Conservation (phyloP, 2,329 filamentous ascomycete genomes). For the Colletotrichum shisoi region DNA sequence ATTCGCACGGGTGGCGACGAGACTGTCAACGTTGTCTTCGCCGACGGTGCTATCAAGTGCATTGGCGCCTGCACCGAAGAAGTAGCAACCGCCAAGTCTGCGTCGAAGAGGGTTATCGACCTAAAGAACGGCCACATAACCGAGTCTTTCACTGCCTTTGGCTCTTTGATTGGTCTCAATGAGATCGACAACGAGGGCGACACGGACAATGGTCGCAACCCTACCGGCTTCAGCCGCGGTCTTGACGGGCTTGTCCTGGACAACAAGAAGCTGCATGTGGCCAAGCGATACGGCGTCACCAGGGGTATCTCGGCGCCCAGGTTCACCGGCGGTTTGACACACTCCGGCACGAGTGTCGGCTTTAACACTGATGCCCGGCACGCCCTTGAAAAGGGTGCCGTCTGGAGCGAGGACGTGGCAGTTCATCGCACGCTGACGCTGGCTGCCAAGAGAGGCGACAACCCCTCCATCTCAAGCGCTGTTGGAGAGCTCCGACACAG, state of each 20-base stretch:
- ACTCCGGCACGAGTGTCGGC: conserved; percentile 66
- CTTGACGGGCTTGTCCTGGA: conserved; percentile 64
- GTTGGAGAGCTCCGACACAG: conserved; percentile 62
- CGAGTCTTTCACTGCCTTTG: conserved; percentile 67
- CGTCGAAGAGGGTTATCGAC: conserved; percentile 52
- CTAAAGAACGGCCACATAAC: conserved; percentile 69
- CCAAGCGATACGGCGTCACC: conserved; percentile 65
- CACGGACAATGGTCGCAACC: conserved; percentile 61
- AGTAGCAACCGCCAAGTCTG: conserved; percentile 49
- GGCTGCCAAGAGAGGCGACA: conserved; percentile 54
- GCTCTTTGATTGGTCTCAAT: conserved; percentile 66
- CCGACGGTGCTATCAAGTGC: conserved; percentile 63
- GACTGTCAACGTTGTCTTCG: conserved; percentile 60
- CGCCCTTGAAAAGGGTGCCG: conserved; percentile 56
- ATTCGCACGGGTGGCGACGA: conserved; percentile 39
- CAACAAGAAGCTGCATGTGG: conserved; percentile 63
- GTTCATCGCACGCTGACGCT: conserved; percentile 67
- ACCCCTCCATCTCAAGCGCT: conserved; percentile 62
- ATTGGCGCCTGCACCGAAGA: conserved; percentile 61
- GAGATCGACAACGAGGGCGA: conserved; percentile 67
- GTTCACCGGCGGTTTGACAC: conserved; percentile 52
- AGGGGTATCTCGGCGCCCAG: conserved; percentile 65
- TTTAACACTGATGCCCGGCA: conserved; percentile 62
- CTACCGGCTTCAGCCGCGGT: conserved; percentile 63
- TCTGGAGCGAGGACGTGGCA: conserved; percentile 63